A percentile compares a stretch with the other conserved stretches of the same genome.
Conservation (phyloP, 2,329 filamentous ascomycete species). For the Plectosphaerella sp. region DNA sequence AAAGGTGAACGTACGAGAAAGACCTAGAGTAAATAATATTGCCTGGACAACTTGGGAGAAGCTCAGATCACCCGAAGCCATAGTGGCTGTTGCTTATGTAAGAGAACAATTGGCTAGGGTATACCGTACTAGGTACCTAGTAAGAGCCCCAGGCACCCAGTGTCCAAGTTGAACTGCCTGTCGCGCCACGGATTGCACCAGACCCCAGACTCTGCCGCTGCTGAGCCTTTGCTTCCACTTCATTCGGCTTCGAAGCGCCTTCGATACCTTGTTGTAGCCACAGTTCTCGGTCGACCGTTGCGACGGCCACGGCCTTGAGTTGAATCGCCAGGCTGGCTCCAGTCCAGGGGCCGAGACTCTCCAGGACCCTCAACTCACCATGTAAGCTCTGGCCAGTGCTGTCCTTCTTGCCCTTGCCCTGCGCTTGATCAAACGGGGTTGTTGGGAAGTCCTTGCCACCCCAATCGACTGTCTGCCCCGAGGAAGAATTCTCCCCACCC, state of each 20-base stretch:
- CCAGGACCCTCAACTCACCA: constrained; percentile 51
- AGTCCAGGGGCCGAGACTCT: constrained; percentile 69
- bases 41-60: too few relatives aligned
- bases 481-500: too few relatives aligned
- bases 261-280: constrained; percentile 64
- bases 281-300: constrained; percentile 65
- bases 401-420: too few relatives aligned
- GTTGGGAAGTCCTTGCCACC: too few relatives aligned
- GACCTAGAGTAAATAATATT: too few relatives aligned
- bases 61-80: too few relatives aligned
- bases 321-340: constrained; percentile 68
- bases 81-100: too few relatives aligned
- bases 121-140: constrained; percentile 21
- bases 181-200: constrained; percentile 35
- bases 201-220: constrained; percentile 63
- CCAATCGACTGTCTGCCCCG: too few relatives aligned
- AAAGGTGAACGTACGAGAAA: too few relatives aligned
- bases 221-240: constrained; percentile 53
- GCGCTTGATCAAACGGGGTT: too few relatives aligned
- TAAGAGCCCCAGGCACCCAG: constrained; percentile 57
- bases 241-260: constrained; percentile 55
- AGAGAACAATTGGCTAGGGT: too few relatives aligned
- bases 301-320: constrained; percentile 64
- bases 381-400: constrained; percentile 22
- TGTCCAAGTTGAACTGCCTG: constrained; percentile 50